A percentile compares a stretch with the other conserved stretches of the same genome.
These are phyloP conservation scores for Epichloe coenophiala DNA, from an alignment of 2,329 filamentous ascomycete genomes.

Conservation along the genomic window DNA sequence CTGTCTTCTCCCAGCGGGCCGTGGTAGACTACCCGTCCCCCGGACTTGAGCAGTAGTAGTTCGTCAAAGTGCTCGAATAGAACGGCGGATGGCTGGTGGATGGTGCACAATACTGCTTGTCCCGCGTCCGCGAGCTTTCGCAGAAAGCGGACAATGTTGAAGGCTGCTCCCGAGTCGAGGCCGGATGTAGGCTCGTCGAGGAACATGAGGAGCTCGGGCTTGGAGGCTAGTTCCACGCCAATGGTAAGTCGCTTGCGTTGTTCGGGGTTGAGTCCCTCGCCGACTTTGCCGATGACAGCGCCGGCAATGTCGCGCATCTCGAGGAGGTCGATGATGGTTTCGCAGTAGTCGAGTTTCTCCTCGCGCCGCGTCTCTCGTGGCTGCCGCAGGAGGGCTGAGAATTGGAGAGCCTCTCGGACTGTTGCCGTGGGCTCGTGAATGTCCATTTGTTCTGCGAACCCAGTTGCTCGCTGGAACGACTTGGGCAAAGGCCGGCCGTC, in stretches of 20 bases:
- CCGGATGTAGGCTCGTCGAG: slow-evolving; percentile 50
- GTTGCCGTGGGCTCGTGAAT: slow-evolving; percentile 54
- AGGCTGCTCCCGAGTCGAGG: slow-evolving; percentile 43
- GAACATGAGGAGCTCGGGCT: slow-evolving; percentile 48
- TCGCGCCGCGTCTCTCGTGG: slow-evolving; percentile 38
- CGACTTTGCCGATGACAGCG: slow-evolving; percentile 46
- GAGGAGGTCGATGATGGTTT: slow-evolving; percentile 53
- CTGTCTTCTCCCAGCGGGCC: slow-evolving; percentile 39
- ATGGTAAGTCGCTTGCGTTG: slow-evolving; percentile 44
- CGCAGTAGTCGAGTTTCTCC: slow-evolving; percentile 56
- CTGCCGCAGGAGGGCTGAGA: slow-evolving; percentile 52
- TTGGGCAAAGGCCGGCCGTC: slow-evolving; percentile 58
- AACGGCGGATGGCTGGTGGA: slow-evolving; percentile 44
- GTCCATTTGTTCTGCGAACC: slow-evolving; percentile 53
- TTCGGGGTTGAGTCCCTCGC: slow-evolving; percentile 47
- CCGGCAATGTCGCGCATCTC: slow-evolving; percentile 56
- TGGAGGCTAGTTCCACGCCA: slow-evolving; percentile 41
- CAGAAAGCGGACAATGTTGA: slow-evolving; percentile 48
- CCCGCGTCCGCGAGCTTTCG: slow-evolving; percentile 46
- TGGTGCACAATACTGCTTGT: slow-evolving; percentile 46
- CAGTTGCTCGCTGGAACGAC: slow-evolving; percentile 69
- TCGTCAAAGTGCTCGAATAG: slow-evolving; percentile 45
- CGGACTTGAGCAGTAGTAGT: slow-evolving; percentile 37
- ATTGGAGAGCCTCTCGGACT: slow-evolving; percentile 51
- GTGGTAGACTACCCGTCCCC: slow-evolving; percentile 40